These are phyloP conservation scores for Podospora comata DNA, from an alignment of 495 filamentous ascomycete species.

Conservation along the genomic window DNA sequence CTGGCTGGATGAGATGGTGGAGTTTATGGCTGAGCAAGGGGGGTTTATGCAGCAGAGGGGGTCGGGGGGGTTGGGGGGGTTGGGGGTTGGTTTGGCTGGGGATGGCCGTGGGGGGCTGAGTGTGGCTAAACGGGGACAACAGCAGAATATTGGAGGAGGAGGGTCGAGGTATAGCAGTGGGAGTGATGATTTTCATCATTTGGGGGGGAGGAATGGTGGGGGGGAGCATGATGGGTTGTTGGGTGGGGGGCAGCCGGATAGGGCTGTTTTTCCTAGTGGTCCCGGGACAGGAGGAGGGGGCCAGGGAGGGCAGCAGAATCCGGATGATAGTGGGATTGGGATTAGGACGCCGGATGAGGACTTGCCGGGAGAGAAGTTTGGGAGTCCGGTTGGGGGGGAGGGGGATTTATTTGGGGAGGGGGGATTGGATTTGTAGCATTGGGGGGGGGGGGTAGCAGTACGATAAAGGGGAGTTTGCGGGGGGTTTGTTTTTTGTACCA, in stretches of 20 bases:
- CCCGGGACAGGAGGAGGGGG: conserved; percentile 26
- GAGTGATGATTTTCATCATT: conserved; percentile 41
- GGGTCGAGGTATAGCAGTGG: conserved; percentile 44
- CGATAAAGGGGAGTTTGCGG: not conserved
- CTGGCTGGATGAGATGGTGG: conserved; percentile 93
- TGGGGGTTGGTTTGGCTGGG: no score
- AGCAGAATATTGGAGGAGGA: conserved; percentile 21
- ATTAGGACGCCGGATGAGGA: conserved; percentile 61
- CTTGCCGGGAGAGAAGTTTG: conserved; percentile 52
- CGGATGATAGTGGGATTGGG: conserved; percentile 70
- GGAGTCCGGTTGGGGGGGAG: not conserved
- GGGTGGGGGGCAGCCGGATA: conserved; percentile 39
- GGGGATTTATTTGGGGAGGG: not conserved
- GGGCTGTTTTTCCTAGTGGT: conserved; percentile 39
- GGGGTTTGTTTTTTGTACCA: not conserved
- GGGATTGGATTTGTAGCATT: not conserved
- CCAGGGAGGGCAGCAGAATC: conserved; percentile 36
- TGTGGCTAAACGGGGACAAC: conserved; percentile 24
- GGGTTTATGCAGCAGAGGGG: conserved; percentile 69
- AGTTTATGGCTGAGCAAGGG: conserved; percentile 87
- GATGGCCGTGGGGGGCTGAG: conserved; percentile 20
- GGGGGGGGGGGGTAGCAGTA: not conserved
- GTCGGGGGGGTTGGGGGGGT: conserved; percentile 6
- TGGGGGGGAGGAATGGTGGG: conserved; percentile 21
- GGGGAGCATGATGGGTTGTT: conserved; percentile 6